Conservation (phyloP, 2,329 filamentous ascomycete genomes). For the Alternaria hordeiaustralica region DNA sequence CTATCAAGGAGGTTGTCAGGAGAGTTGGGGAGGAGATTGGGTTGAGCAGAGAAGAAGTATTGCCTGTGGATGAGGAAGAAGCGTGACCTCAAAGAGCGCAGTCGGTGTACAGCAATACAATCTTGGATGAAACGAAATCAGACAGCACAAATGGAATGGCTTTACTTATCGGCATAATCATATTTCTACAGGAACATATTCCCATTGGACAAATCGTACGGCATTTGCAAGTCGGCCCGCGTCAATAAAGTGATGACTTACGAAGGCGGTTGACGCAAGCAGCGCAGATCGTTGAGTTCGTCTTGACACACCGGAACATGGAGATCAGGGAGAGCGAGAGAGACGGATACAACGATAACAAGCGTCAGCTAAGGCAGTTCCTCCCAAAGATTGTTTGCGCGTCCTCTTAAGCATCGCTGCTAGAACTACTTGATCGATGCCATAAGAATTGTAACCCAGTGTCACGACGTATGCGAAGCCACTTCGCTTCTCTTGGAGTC, state of each 20-base stretch:
- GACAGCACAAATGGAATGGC: background rate
- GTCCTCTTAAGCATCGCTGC: too few species aligned
- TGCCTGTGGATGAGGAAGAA: constrained; percentile 30
- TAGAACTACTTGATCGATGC: background rate
- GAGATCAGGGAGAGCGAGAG: background rate
- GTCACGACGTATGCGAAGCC: background rate
- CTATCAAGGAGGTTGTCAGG: constrained; percentile 80
- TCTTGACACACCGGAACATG: background rate
- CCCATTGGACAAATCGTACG: background rate
- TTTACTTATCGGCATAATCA: background rate
- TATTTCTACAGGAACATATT: background rate
- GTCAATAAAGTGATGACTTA: background rate
- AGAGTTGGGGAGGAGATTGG: constrained; percentile 63
- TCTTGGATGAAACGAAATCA: background rate
- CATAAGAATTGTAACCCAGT: background rate
- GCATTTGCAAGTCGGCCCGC: background rate
- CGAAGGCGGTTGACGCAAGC: constrained; percentile 6
- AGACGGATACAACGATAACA: background rate
- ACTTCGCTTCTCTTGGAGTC: constrained; percentile 1
- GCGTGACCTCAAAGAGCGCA: background rate
- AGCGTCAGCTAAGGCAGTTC: background rate
- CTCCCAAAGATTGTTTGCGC: background rate
- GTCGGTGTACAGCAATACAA: background rate
- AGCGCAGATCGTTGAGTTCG: background rate
- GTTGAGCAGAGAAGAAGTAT: constrained; percentile 34